phyloP scores from a whole-genome alignment of 1,284 basidiomycete species.

The Cutaneotrichosporon sp. region DNA sequence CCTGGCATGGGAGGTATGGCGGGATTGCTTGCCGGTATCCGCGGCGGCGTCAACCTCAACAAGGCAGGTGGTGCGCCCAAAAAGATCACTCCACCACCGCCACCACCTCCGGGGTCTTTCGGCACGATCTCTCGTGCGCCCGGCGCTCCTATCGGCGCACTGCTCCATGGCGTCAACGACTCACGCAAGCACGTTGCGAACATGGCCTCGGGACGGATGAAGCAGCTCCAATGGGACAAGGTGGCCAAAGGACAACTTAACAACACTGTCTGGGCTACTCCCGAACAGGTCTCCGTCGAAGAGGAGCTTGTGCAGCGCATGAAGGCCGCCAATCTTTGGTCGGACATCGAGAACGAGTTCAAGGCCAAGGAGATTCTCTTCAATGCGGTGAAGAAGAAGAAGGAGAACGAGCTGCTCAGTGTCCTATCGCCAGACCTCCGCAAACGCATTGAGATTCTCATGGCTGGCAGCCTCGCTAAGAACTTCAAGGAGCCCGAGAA shows the following conservation, averaged over 20 bases:
- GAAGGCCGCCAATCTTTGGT: conserved; percentile 81
- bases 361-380: conserved; percentile 88
- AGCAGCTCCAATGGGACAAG: conserved; percentile 99
- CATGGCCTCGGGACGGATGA: conserved; percentile 88
- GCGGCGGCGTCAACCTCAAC: conserved; percentile 45
- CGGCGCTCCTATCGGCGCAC: conserved; percentile 39
- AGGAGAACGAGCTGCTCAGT: conserved; percentile 76
- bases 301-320: conserved; percentile 75
- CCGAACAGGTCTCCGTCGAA: conserved; percentile 65
- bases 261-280: conserved; percentile 81
- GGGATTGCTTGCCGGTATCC: conserved; percentile 48
- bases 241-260: conserved; percentile 74
- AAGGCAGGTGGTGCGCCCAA: conserved; percentile 16
- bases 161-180: conserved; percentile 44
- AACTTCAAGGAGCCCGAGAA: conserved; percentile 72
- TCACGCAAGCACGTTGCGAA: conserved; percentile 79
- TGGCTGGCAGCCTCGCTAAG: conserved; percentile 69
- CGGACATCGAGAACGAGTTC: conserved; percentile 97
- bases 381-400: conserved; percentile 63
- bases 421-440: conserved; percentile 87
- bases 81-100: conserved; percentile 19
- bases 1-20: conserved; percentile 49
- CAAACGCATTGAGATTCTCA: conserved; percentile 87
- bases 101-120: conserved; percentile 22
- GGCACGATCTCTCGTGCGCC: conserved; percentile 35